Evolutionary conservation across 768 basidiomycete species (phyloP).

Genomic region (Russula brevipes): DNA sequence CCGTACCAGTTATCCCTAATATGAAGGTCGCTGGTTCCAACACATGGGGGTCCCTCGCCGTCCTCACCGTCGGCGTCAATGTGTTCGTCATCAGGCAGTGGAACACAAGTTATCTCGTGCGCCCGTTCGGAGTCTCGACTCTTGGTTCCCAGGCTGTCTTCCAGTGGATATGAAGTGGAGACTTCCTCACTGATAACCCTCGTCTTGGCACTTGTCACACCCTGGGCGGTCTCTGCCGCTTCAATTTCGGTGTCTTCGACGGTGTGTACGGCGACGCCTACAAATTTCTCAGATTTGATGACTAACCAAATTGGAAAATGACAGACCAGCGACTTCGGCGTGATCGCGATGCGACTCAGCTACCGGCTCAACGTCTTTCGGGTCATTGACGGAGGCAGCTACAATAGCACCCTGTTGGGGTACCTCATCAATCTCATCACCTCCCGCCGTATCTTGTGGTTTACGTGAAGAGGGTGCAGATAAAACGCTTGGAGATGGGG

Average conservation of each 20-base stretch:
- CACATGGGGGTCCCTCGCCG: constrained; percentile 1
- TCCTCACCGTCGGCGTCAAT: constrained; percentile 20
- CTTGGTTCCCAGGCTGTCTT: not conserved
- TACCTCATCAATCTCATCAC: not conserved
- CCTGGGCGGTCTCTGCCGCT: not conserved
- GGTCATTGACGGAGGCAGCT: not conserved
- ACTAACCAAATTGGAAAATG: not conserved
- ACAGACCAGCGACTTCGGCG: constrained; percentile 2
- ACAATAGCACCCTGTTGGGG: not conserved
- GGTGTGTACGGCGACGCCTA: constrained; percentile 1
- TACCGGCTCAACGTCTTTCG: not conserved
- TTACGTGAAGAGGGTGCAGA: constrained; percentile 1
- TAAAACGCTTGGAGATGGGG: constrained; percentile 7
- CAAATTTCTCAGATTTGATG: constrained; percentile 2
- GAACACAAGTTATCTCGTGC: constrained; percentile 3
- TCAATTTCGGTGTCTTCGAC: not conserved
- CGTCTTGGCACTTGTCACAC: not conserved
- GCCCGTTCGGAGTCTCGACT: not conserved
- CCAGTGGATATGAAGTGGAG: not conserved
- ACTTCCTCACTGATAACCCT: not conserved
- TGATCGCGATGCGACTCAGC: not conserved
- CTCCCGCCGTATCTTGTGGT: not conserved
- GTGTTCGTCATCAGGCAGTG: constrained; percentile 12
- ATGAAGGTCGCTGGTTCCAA: constrained; percentile 25
- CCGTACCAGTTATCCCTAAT: constrained; percentile 16